A percentile compares a stretch with the other conserved stretches of the same genome.
These are phyloP conservation scores for Phytophthora vignae DNA, from an alignment of 352 stramenopile species.

Conservation along the genomic window DNA sequence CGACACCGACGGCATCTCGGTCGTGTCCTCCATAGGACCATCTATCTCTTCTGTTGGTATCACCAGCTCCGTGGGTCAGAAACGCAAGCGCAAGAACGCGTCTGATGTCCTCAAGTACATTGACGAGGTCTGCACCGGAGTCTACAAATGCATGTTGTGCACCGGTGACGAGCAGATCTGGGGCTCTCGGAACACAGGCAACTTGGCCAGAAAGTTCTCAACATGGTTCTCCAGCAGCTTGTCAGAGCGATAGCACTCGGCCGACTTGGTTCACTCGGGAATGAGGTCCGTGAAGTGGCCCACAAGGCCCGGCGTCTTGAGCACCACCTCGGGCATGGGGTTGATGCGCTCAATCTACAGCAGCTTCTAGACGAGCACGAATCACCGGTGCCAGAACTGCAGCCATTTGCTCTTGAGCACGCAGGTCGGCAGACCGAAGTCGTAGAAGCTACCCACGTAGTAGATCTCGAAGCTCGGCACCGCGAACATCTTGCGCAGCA, in stretches of 20 bases:
- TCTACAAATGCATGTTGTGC: too few relatives aligned
- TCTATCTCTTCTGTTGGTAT: too few relatives aligned
- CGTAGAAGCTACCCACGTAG: constrained; percentile 98
- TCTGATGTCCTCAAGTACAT: too few relatives aligned
- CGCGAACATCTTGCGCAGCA: constrained; percentile 99
- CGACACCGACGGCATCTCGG: too few relatives aligned
- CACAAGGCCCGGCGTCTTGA: constrained; percentile 99
- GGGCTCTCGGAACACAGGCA: too few relatives aligned
- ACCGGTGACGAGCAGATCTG: too few relatives aligned
- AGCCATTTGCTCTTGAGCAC: constrained; percentile 98
- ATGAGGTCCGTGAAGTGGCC: constrained; percentile 99
- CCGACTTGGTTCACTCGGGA: constrained; percentile 97
- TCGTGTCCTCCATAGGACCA: too few relatives aligned
- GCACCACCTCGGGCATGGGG: constrained; percentile 97
- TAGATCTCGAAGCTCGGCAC: constrained; percentile 99
- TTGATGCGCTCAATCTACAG: constrained; percentile 99
- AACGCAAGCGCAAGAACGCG: too few relatives aligned
- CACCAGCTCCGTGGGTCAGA: too few relatives aligned
- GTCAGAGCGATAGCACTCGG: constrained; percentile 99
- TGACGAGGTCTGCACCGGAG: too few relatives aligned
- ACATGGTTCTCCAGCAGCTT: constrained; percentile 99
- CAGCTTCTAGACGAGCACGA: constrained; percentile 98
- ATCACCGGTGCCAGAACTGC: constrained; percentile 97
- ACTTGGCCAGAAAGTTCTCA: constrained; percentile 95
- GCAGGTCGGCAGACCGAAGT: constrained; percentile 97